These are phyloP conservation scores for Eucalyptus melliodora DNA, from an alignment of 345 rosid genomes.

Conservation along the genomic window DNA sequence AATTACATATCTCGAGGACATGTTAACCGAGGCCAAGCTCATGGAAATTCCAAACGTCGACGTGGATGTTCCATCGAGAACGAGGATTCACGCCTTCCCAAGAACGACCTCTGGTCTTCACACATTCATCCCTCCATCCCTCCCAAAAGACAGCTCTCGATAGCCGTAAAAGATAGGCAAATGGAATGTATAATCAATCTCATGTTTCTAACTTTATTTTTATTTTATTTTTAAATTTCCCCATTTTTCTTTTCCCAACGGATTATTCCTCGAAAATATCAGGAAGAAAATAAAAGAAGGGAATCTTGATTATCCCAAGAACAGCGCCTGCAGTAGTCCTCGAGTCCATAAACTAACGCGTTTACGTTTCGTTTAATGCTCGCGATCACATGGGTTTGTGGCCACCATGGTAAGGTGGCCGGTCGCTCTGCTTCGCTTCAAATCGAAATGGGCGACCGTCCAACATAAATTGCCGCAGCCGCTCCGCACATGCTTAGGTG, in stretches of 20 bases:
- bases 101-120: neutral
- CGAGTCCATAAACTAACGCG: neutral
- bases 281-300: neutral
- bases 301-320: neutral
- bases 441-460: neutral
- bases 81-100: neutral
- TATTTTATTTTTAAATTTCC: neutral
- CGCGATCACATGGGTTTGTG: neutral
- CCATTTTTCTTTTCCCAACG: neutral
- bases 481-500: neutral
- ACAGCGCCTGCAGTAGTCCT: neutral
- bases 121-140: neutral
- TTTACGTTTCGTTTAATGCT: neutral
- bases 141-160: neutral
- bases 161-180: neutral
- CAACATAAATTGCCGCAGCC: neutral
- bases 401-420: neutral
- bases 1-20: neutral
- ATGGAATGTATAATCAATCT: neutral
- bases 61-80: neutral
- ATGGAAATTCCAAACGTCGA: neutral
- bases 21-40: neutral
- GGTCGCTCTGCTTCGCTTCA: neutral
- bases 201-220: neutral
- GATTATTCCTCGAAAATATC: neutral